phyloP scores from a whole-genome alignment of 345 rosid genomes.

The Citrus cavaleriei region DNA sequence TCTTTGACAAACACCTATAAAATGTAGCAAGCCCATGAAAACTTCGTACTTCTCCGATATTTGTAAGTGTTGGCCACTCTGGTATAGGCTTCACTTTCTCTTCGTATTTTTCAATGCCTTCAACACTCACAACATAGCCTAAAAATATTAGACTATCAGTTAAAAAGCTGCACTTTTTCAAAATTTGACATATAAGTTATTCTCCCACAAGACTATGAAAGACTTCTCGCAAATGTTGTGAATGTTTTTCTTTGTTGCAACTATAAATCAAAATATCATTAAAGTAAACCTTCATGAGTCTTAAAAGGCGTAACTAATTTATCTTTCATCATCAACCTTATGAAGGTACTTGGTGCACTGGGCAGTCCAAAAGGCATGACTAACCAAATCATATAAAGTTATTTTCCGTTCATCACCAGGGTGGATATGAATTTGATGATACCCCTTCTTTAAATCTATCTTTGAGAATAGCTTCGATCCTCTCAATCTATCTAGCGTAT shows the following conservation, averaged over 20 bases:
- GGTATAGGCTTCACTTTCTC: too few relatives aligned
- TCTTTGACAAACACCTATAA: too few relatives aligned
- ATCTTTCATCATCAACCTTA: neutral
- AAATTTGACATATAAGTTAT: too few relatives aligned
- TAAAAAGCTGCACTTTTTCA: neutral
- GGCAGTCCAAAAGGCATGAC: neutral
- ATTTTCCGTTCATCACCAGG: neutral
- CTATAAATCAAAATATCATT: neutral
- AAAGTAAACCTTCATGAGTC: neutral
- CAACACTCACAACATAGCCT: neutral
- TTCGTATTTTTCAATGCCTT: too few relatives aligned
- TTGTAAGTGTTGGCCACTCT: too few relatives aligned
- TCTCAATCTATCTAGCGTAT: neutral
- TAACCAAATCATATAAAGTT: neutral
- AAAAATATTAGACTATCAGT: neutral
- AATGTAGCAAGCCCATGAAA: too few relatives aligned
- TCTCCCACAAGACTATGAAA: neutral
- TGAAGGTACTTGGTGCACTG: too few relatives aligned
- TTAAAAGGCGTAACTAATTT: neutral
- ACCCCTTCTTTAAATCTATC: neutral
- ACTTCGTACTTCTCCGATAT: too few relatives aligned
- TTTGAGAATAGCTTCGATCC: neutral
- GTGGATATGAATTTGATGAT: neutral
- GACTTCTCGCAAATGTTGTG: neutral
- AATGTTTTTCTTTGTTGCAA: neutral